These are phyloP conservation scores for Phoma sp. DNA, from an alignment of 2,329 filamentous ascomycete species.

Conservation along the genomic window DNA sequence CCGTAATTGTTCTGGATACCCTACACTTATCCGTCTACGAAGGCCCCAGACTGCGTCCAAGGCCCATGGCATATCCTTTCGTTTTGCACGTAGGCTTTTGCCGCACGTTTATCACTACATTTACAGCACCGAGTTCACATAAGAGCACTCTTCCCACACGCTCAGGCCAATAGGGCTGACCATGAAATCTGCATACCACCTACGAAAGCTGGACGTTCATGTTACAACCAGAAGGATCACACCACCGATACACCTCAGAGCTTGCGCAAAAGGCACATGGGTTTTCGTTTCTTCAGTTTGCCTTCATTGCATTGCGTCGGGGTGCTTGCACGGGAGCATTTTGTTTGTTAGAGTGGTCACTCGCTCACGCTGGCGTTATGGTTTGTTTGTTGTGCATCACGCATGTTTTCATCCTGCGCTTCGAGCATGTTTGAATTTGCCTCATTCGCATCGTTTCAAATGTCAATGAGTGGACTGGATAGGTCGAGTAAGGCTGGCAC, in stretches of 20 bases:
- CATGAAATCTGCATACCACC: conserved; percentile 18
- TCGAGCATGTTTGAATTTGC: conserved; percentile 17
- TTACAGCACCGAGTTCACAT: conserved; percentile 5
- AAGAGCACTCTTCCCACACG: conserved; percentile 1
- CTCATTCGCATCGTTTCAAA: conserved; percentile 16
- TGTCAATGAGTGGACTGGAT: conserved; percentile 18
- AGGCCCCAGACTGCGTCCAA: conserved; percentile 32
- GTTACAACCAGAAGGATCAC: background rate
- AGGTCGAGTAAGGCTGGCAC: conserved; percentile 12
- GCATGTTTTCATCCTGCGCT: conserved; percentile 13
- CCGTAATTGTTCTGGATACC: conserved; percentile 37
- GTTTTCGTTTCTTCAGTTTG: conserved; percentile 25
- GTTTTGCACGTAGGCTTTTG: conserved; percentile 18
- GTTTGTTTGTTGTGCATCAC: conserved; percentile 16
- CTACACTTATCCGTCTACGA: conserved; percentile 24
- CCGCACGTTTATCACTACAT: conserved; percentile 13
- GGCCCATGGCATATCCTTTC: conserved; percentile 25
- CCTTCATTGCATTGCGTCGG: conserved; percentile 39
- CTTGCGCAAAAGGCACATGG: background rate
- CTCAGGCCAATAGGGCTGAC: background rate
- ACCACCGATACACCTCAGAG: conserved; percentile 4
- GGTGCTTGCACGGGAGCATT: conserved; percentile 38
- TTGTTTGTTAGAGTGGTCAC: conserved; percentile 19
- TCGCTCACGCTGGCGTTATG: conserved; percentile 15
- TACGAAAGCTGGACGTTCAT: conserved; percentile 11